A percentile compares a stretch with the other conserved stretches of the same genome.
These are phyloP conservation scores for Microbotryum violaceum DNA, from an alignment of 1,284 basidiomycete species.

Conservation along the genomic window DNA sequence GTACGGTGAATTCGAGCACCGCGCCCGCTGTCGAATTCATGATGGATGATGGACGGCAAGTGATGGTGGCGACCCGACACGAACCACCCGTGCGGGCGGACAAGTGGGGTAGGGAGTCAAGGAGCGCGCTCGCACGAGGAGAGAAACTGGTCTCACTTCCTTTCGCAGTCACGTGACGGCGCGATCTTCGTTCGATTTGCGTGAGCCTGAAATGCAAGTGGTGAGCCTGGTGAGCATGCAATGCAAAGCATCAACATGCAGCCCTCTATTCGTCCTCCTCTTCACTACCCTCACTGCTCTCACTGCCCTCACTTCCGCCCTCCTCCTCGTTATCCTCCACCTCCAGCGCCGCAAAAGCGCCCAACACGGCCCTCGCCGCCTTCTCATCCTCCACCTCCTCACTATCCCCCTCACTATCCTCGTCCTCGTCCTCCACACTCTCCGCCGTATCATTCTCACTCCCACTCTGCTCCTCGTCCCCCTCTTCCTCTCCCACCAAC, in stretches of 20 bases:
- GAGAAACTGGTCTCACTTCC: no score
- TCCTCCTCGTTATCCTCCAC: conserved; percentile 35
- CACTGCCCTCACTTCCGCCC: conserved; percentile 40
- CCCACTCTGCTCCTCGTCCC: conserved; percentile 38
- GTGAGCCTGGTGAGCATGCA: no score
- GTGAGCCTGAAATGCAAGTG: no score
- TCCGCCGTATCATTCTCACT: conserved; percentile 40
- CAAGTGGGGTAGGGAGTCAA: no score
- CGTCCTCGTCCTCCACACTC: conserved; percentile 38
- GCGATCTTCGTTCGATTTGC: no score
- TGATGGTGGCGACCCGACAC: no score
- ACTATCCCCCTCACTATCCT: conserved; percentile 36
- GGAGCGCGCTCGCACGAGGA: no score
- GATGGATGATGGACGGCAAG: not conserved
- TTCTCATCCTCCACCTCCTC: conserved; percentile 3
- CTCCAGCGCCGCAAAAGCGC: conserved; percentile 18
- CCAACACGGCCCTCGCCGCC: conserved; percentile 14
- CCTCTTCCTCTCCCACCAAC: conserved; percentile 30
- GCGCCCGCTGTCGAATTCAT: conserved; percentile 9
- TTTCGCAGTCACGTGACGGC: no score
- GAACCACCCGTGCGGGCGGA: no score
- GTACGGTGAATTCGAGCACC: conserved; percentile 19
- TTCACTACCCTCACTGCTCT: conserved; percentile 30
- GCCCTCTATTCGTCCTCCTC: no score
- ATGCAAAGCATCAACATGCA: no score